Conservation (phyloP, 192 early-diverging fungal species). For the Umbelopsis ramanniana region DNA sequence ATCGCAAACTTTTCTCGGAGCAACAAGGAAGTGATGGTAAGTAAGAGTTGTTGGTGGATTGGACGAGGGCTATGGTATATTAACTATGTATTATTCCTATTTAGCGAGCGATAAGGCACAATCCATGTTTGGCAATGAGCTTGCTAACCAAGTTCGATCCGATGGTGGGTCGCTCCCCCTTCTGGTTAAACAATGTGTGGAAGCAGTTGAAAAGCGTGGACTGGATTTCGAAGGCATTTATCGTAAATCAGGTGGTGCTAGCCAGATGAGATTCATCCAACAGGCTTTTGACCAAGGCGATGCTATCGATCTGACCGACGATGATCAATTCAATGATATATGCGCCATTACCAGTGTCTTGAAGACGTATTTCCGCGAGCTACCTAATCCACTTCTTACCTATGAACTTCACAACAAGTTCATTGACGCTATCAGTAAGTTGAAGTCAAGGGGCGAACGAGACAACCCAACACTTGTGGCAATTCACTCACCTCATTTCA, state of each 20-base stretch:
- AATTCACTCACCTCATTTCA: neutral
- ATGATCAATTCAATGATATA: conserved; percentile 65
- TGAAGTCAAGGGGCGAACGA: neutral
- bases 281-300: conserved; percentile 61
- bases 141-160: conserved; percentile 59
- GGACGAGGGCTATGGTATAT: neutral
- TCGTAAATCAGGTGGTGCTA: conserved; percentile 74
- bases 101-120: neutral
- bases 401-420: conserved; percentile 66
- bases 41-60: neutral
- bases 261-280: conserved; percentile 66
- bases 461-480: neutral
- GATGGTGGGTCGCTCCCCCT: conserved; percentile 66
- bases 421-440: conserved; percentile 58
- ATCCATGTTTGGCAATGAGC: conserved; percentile 68
- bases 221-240: conserved; percentile 80
- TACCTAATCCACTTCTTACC: conserved; percentile 76
- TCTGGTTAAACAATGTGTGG: conserved; percentile 71
- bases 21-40: neutral
- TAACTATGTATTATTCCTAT: neutral
- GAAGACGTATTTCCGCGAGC: conserved; percentile 77
- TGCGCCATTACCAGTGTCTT: conserved; percentile 74
- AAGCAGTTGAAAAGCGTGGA: conserved; percentile 64
- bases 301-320: conserved; percentile 48
- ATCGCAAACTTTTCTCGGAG: conserved; percentile 27